Conservation (phyloP, 2,329 filamentous ascomycete genomes). For the Microcyclospora pomicola region DNA sequence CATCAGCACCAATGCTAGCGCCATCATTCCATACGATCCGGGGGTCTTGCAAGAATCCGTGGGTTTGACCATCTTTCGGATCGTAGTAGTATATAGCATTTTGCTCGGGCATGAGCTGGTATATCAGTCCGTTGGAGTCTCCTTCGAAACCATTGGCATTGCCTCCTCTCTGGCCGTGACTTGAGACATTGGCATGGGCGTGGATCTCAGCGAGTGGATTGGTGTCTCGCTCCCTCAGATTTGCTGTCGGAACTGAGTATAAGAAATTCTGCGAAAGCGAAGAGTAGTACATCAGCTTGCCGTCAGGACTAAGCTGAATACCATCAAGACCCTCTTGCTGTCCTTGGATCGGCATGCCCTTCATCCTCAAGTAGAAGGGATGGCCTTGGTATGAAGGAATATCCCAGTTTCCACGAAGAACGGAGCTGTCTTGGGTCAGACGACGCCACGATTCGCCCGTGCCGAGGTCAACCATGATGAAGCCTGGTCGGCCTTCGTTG, state of each 20-base stretch:
- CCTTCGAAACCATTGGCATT: slow-evolving; percentile 34
- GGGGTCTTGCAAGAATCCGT: slow-evolving; percentile 29
- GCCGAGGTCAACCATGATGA: slow-evolving; percentile 33
- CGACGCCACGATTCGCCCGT: slow-evolving; percentile 30
- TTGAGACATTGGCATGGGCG: slow-evolving; percentile 33
- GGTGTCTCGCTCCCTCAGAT: slow-evolving; percentile 19
- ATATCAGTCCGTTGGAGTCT: slow-evolving; percentile 31
- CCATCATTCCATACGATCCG: slow-evolving; percentile 33
- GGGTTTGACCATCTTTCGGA: slow-evolving; percentile 23
- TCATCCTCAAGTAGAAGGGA: slow-evolving; percentile 17
- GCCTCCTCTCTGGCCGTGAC: slow-evolving; percentile 32
- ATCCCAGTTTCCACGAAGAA: slow-evolving; percentile 19
- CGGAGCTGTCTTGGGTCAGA: slow-evolving; percentile 21
- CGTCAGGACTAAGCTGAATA: slow-evolving; percentile 26
- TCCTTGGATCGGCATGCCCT: slow-evolving; percentile 13
- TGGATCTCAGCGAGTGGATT: slow-evolving; percentile 25
- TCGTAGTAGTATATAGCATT: slow-evolving; percentile 35
- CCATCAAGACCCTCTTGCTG: slow-evolving; percentile 22
- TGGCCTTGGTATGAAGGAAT: slow-evolving; percentile 21
- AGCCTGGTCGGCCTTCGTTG: slow-evolving; percentile 33
- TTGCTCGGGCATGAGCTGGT: slow-evolving; percentile 33
- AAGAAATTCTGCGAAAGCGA: slow-evolving; percentile 27
- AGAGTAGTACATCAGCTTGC: slow-evolving; percentile 30
- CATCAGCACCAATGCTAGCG: slow-evolving; percentile 29
- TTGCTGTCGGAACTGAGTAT: slow-evolving; percentile 18